phyloP scores from a whole-genome alignment of 352 stramenopile genomes.

The Albugo candida region DNA sequence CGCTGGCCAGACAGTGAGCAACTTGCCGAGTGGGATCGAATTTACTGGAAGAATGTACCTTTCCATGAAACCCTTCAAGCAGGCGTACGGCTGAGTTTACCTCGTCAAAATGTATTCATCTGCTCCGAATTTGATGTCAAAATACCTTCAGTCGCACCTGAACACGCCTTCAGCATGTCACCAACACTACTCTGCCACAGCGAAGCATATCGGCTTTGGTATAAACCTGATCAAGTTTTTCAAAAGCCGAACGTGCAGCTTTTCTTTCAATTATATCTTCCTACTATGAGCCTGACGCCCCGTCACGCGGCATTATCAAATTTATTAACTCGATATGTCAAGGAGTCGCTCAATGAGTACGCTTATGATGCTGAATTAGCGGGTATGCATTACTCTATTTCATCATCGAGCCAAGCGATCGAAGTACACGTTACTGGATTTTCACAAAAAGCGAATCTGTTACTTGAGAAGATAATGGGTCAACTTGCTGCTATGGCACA shows the following conservation, averaged over 20 bases:
- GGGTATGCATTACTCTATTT: conserved; percentile 57
- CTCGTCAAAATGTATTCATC: conserved; percentile 57
- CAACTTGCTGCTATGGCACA: conserved; percentile 17
- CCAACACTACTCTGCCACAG: conserved; percentile 27
- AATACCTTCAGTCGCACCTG: conserved; percentile 9
- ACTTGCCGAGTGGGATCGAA: conserved; percentile 17
- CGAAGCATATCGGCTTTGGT: conserved; percentile 42
- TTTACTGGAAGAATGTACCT: not conserved
- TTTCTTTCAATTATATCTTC: conserved; percentile 52
- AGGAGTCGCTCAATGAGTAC: conserved; percentile 73
- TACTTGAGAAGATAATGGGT: conserved; percentile 54
- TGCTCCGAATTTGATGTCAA: conserved; percentile 39
- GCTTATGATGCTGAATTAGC: conserved; percentile 59
- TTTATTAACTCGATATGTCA: conserved; percentile 51
- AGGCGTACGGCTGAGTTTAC: conserved; percentile 24
- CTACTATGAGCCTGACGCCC: conserved; percentile 27
- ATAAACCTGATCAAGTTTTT: conserved; percentile 80
- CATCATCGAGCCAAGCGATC: conserved; percentile 36
- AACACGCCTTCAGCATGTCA: conserved; percentile 2
- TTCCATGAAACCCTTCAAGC: conserved; percentile 11
- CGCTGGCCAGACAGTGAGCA: conserved; percentile 12
- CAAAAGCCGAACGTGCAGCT: conserved; percentile 82
- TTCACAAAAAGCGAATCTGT: conserved; percentile 75
- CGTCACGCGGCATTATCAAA: conserved; percentile 51
- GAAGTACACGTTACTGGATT: conserved; percentile 76